Evolutionary conservation across 345 rosid species (phyloP).

Genomic region (Kernera saxatilis): DNA sequence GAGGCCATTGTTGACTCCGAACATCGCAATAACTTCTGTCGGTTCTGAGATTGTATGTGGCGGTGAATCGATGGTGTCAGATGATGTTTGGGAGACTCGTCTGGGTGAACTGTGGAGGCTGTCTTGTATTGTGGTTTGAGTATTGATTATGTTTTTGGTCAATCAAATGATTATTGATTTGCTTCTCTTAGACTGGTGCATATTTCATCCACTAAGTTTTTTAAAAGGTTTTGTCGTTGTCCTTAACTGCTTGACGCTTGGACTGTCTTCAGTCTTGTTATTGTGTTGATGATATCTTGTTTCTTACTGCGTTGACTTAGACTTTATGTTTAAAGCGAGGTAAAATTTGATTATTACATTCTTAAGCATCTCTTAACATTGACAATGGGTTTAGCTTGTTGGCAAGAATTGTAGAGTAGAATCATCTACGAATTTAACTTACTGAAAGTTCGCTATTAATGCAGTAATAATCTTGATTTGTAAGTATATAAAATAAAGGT

Average conservation of each 20-base stretch:
- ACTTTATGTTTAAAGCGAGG: not conserved
- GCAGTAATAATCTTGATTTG: not conserved
- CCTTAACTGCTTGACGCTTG: too few relatives aligned
- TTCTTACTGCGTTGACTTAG: slow-evolving; percentile 10
- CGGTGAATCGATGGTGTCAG: slow-evolving; percentile 52
- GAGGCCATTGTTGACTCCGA: slow-evolving; percentile 80
- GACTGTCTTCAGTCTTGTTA: too few relatives aligned
- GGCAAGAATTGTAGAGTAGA: not conserved
- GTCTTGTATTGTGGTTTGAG: too few relatives aligned
- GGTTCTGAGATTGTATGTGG: slow-evolving; percentile 87
- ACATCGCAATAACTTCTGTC: slow-evolving; percentile 73
- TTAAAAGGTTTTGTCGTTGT: too few relatives aligned
- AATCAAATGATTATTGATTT: too few relatives aligned
- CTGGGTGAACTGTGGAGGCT: slow-evolving; percentile 72
- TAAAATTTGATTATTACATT: not conserved
- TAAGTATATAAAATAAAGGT: not conserved
- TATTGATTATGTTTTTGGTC: too few relatives aligned
- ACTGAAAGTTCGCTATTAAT: not conserved
- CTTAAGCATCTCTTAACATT: not conserved
- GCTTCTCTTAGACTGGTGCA: too few relatives aligned
- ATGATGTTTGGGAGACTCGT: slow-evolving; percentile 59
- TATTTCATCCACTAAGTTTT: too few relatives aligned
- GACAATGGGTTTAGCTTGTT: not conserved
- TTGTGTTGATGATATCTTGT: not conserved
- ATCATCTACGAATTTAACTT: not conserved